A percentile compares a stretch with the other conserved stretches of the same genome.
Evolutionary conservation across 2,329 filamentous ascomycete species (phyloP).

Genomic region (Apiospora aurea): DNA sequence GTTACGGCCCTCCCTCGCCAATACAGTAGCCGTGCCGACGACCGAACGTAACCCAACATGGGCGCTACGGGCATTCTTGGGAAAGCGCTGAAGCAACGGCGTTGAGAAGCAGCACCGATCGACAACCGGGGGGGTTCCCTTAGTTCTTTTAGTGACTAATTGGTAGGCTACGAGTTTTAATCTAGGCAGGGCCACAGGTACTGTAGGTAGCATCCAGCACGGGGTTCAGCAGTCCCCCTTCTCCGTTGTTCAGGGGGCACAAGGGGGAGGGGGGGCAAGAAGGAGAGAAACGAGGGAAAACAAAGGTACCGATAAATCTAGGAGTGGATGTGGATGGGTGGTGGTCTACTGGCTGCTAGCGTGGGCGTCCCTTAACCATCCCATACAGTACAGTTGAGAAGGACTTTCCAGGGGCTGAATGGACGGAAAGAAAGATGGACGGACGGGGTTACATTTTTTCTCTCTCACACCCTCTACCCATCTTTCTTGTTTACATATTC

Average conservation of each 20-base stretch:
- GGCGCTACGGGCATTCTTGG: slow-evolving; percentile 4
- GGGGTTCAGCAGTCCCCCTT: not conserved
- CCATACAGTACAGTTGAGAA: not conserved
- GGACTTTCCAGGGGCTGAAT: not conserved
- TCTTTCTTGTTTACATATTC: not conserved
- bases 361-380: not conserved
- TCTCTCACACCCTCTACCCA: no score
- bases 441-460: not conserved
- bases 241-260: slow-evolving; percentile 12
- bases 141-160: slow-evolving; percentile 7
- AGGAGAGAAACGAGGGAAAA: not conserved
- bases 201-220: slow-evolving; percentile 1
- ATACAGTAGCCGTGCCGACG: slow-evolving; percentile 8
- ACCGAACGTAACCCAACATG: not conserved
- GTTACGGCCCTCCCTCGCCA: not conserved
- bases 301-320: slow-evolving; percentile 1
- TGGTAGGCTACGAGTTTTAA: not conserved
- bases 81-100: slow-evolving; percentile 23
- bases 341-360: slow-evolving; percentile 14
- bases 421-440: not conserved
- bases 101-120: not conserved
- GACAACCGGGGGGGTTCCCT: slow-evolving; percentile 9
- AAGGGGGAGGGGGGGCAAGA: not conserved
- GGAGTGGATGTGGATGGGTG: not conserved
- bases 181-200: not conserved